A percentile compares a stretch with the other conserved stretches of the same genome.
phyloP scores from a whole-genome alignment of 192 early-diverging fungal species.

The Entomortierella chlamydospora region DNA sequence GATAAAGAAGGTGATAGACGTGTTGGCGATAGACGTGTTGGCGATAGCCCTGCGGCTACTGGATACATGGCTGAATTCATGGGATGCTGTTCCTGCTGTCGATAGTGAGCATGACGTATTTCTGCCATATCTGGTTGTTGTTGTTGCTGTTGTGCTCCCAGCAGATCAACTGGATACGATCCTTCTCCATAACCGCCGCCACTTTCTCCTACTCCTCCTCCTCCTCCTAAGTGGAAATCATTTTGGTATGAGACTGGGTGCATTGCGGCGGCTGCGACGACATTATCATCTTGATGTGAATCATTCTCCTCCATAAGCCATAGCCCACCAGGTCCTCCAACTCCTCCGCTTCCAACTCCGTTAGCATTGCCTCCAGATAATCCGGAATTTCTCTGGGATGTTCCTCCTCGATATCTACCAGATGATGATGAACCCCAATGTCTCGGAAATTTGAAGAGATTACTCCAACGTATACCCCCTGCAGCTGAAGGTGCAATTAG shows the following conservation, averaged over 20 bases:
- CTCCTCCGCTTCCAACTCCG: background rate
- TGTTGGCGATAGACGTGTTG: background rate
- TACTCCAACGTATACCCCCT: slow-evolving; percentile 2
- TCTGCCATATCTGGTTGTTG: slow-evolving; percentile 7
- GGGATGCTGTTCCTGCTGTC: slow-evolving; percentile 4
- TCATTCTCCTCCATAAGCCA: slow-evolving; percentile 29
- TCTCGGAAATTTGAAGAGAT: slow-evolving; percentile 3
- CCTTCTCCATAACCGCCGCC: too few species aligned
- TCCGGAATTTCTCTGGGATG: background rate
- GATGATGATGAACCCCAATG: slow-evolving; percentile 3
- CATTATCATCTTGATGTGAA: background rate
- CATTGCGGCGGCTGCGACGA: slow-evolving; percentile 18
- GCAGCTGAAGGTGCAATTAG: background rate
- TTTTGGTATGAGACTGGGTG: slow-evolving; percentile 30
- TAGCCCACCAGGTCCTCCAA: slow-evolving; percentile 6
- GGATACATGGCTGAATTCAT: slow-evolving; percentile 1
- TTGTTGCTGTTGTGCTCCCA: too few species aligned
- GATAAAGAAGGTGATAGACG: background rate
- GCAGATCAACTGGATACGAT: too few species aligned
- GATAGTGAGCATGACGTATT: slow-evolving; percentile 9
- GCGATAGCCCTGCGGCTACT: background rate
- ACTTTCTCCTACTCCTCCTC: background rate
- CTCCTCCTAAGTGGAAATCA: background rate
- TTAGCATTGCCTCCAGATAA: background rate
- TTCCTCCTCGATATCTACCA: background rate